Conservation (phyloP, 1,284 basidiomycete species). For the Pseudozyma flocculosa region DNA sequence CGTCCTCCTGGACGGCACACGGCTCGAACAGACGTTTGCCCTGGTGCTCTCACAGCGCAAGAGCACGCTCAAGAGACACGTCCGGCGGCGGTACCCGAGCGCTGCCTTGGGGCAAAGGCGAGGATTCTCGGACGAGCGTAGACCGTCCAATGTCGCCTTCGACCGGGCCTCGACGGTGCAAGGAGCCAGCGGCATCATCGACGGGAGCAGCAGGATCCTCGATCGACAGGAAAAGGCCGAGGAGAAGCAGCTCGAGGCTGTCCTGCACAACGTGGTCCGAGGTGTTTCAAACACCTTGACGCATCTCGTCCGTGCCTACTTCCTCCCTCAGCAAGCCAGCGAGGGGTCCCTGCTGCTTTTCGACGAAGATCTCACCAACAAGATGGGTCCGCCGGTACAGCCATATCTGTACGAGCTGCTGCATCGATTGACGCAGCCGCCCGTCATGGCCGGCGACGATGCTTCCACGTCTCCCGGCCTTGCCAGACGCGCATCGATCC, state of each 20-base stretch:
- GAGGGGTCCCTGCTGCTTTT: not conserved
- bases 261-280: not conserved
- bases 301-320: not conserved
- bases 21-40: constrained; percentile 15
- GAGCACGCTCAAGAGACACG: constrained; percentile 1
- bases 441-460: not conserved
- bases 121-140: too few relatives aligned
- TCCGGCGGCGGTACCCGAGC: not conserved
- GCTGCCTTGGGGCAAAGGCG: too few relatives aligned
- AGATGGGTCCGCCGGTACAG: too few relatives aligned
- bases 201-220: not conserved
- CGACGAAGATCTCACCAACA: too few relatives aligned
- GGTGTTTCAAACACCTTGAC: not conserved
- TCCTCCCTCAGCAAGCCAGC: not conserved
- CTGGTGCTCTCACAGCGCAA: constrained; percentile 28
- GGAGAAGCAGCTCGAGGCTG: not conserved
- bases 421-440: not conserved
- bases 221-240: not conserved
- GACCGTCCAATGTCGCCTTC: not conserved
- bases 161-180: not conserved
- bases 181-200: too few relatives aligned
- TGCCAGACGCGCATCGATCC: not conserved
- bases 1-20: constrained; percentile 25
- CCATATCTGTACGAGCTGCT: not conserved
- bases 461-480: not conserved